These are phyloP conservation scores for Gossypium laxum DNA, from an alignment of 441 rosid species.

Conservation along the genomic window DNA sequence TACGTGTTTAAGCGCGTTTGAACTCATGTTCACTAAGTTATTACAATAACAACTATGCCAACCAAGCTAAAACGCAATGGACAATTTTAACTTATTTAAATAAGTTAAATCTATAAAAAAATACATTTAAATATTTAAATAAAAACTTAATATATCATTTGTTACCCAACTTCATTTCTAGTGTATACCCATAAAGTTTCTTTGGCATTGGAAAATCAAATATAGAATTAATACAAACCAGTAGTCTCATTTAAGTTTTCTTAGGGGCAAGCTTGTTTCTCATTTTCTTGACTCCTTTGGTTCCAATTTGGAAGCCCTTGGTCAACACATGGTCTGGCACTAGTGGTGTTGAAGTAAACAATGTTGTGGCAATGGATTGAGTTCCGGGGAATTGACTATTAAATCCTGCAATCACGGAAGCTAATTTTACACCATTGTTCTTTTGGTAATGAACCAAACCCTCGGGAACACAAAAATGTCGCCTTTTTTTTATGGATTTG, in stretches of 20 bases:
- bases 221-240: not conserved
- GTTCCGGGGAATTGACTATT: slow-evolving; percentile 80
- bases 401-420: slow-evolving; percentile 55
- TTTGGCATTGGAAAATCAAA: not conserved
- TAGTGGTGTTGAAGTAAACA: slow-evolving; percentile 50
- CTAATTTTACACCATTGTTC: slow-evolving; percentile 44
- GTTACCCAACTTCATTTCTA: no score
- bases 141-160: no score
- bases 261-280: slow-evolving; percentile 62
- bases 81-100: no score
- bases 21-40: no score
- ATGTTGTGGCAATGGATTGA: slow-evolving; percentile 52
- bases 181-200: no score
- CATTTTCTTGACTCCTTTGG: slow-evolving; percentile 58
- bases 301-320: slow-evolving; percentile 62
- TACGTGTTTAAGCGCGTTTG: no score
- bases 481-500: no score
- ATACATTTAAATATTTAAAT: no score
- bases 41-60: no score
- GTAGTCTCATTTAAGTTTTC: slow-evolving; percentile 16
- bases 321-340: slow-evolving; percentile 60
- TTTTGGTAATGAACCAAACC: slow-evolving; percentile 74
- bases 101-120: no score
- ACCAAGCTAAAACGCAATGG: no score
- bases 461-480: slow-evolving; percentile 37